Evolutionary conservation across 2,329 filamentous ascomycete genomes (phyloP).

Genomic region (Xylaria digitata): DNA sequence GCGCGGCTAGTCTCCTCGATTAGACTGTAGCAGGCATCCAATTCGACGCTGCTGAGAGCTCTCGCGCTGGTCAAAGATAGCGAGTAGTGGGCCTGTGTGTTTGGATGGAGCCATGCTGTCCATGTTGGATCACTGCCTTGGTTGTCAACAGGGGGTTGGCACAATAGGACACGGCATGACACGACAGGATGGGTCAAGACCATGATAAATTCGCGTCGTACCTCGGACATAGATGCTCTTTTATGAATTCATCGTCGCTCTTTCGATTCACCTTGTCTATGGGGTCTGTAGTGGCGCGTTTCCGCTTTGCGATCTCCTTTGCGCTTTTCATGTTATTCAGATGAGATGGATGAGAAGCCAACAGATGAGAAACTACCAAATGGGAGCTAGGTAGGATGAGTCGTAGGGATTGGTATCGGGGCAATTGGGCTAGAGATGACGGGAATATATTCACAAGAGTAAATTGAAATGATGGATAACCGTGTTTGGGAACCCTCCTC

Average conservation of each 20-base stretch:
- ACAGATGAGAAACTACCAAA: too few relatives aligned
- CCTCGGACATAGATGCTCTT: conserved; percentile 61
- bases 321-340: conserved; percentile 36
- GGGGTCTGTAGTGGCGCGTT: conserved; percentile 48
- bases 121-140: conserved; percentile 39
- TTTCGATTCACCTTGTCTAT: conserved; percentile 63
- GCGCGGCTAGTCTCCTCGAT: conserved; percentile 71
- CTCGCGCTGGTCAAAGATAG: conserved; percentile 58
- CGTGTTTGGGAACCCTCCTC: background rate
- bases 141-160: conserved; percentile 16
- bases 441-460: background rate
- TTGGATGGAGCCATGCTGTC: conserved; percentile 64
- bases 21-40: conserved; percentile 65
- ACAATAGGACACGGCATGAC: conserved; percentile 2
- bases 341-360: background rate
- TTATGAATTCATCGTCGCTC: conserved; percentile 60
- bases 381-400: background rate
- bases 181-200: background rate
- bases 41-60: conserved; percentile 56
- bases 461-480: background rate
- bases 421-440: background rate
- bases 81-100: conserved; percentile 54
- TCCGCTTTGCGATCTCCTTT: conserved; percentile 45
- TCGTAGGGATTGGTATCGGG: background rate
- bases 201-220: conserved; percentile 47